phyloP scores from a whole-genome alignment of 306 rosid genomes.

The Neltuma alba region DNA sequence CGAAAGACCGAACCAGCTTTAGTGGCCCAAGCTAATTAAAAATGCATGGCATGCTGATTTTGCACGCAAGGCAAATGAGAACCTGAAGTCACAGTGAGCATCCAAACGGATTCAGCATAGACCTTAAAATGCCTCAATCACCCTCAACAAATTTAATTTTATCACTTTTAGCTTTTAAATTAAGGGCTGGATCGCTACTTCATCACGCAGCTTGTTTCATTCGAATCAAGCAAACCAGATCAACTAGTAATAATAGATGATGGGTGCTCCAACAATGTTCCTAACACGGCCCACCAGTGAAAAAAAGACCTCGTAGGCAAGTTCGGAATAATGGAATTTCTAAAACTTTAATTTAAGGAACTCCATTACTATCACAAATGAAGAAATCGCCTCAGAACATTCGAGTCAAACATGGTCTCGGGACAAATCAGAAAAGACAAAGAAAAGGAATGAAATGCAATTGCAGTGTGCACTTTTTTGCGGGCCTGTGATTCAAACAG shows the following conservation, averaged over 20 bases:
- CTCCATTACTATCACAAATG: slow-evolving; percentile 58
- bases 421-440: slow-evolving; percentile 26
- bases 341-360: background rate
- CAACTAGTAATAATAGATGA: background rate
- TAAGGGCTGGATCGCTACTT: background rate
- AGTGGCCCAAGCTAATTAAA: background rate
- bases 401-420: slow-evolving; percentile 34
- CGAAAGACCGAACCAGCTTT: background rate
- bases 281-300: slow-evolving; percentile 1
- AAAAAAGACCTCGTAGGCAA: slow-evolving; percentile 30
- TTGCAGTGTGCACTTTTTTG: background rate
- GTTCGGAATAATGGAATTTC: slow-evolving; percentile 14
- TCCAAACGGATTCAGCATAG: slow-evolving; percentile 42
- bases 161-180: background rate
- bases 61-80: background rate
- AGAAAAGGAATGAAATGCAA: background rate
- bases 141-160: background rate
- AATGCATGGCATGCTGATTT: background rate
- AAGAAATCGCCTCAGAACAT: slow-evolving; percentile 84
- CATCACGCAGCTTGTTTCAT: background rate
- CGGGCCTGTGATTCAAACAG: background rate
- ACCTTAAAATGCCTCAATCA: background rate
- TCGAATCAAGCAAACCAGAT: background rate
- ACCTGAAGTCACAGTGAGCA: slow-evolving; percentile 53
- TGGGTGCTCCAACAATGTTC: slow-evolving; percentile 50